A percentile compares a stretch with the other conserved stretches of the same genome.
phyloP scores from a whole-genome alignment of 768 basidiomycete species.

The Pisolithus marmoratus region DNA sequence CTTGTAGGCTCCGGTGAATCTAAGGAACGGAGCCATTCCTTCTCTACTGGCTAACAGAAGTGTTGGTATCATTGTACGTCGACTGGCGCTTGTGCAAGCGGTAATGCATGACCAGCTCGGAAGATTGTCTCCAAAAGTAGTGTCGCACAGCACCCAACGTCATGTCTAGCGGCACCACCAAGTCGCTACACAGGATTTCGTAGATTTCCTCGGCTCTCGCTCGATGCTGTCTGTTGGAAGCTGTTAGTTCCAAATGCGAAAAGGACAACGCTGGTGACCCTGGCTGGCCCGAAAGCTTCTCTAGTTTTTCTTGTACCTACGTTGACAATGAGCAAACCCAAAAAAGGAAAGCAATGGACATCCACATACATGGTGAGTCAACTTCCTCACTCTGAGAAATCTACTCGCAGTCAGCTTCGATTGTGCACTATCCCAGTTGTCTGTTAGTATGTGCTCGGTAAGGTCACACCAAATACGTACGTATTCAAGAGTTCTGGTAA shows the following conservation, averaged over 20 bases:
- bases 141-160: constrained; percentile 88
- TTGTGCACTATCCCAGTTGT: constrained; percentile 48
- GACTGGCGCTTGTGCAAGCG: constrained; percentile 36
- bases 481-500: constrained; percentile 81
- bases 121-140: constrained; percentile 76
- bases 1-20: too few relatives aligned
- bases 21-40: too few relatives aligned
- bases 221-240: constrained; percentile 14
- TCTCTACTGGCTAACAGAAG: too few relatives aligned
- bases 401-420: constrained; percentile 86
- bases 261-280: constrained; percentile 19
- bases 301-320: constrained; percentile 81
- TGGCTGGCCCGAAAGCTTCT: constrained; percentile 41
- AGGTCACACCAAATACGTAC: constrained; percentile 41
- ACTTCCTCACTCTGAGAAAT: constrained; percentile 79
- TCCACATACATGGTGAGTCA: constrained; percentile 67
- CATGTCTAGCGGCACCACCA: constrained; percentile 79
- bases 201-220: constrained; percentile 60
- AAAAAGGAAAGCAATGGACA: background rate
- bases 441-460: background rate
- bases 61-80: background rate
- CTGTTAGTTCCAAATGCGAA: constrained; percentile 36
- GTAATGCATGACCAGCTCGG: constrained; percentile 75
- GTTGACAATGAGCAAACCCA: constrained; percentile 5
- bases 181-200: constrained; percentile 86